These are phyloP conservation scores for Nicotiana benthamiana DNA, from an alignment of 257 asterid species.

Conservation along the genomic window DNA sequence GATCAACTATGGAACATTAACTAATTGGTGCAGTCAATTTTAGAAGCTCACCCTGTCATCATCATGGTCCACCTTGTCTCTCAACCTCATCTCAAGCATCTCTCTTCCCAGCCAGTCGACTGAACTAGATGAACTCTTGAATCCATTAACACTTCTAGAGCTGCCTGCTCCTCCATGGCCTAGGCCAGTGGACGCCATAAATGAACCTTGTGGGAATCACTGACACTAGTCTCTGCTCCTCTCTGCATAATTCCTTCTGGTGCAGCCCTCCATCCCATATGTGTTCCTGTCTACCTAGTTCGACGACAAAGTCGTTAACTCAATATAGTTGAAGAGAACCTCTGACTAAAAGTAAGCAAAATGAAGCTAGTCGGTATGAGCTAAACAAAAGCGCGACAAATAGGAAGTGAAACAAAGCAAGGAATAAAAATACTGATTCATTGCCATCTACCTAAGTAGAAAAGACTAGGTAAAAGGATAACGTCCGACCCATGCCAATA, in stretches of 20 bases:
- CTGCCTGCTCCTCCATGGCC: slow-evolving; percentile 46
- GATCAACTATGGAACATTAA: background rate
- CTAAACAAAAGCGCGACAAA: background rate
- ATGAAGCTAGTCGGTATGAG: background rate
- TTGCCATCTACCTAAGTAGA: background rate
- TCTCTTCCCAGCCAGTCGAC: slow-evolving; percentile 97
- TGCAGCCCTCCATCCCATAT: slow-evolving; percentile 29
- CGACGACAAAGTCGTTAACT: slow-evolving; percentile 9
- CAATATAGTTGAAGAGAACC: background rate
- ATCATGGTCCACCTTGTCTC: slow-evolving; percentile 74
- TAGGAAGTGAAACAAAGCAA: background rate
- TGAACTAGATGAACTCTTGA: slow-evolving; percentile 80
- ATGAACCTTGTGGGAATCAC: slow-evolving; percentile 1
- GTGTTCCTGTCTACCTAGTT: slow-evolving; percentile 36
- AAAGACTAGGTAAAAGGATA: background rate
- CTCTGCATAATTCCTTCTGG: slow-evolving; percentile 16
- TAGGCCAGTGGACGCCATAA: slow-evolving; percentile 36
- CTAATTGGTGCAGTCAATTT: background rate
- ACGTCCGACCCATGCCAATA: background rate
- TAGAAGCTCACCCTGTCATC: slow-evolving; percentile 64
- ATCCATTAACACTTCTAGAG: slow-evolving; percentile 39
- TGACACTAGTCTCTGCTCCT: slow-evolving; percentile 13
- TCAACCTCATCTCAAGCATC: slow-evolving; percentile 84
- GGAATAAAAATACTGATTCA: background rate
- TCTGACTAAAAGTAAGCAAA: background rate